phyloP scores from a whole-genome alignment of 768 basidiomycete genomes.

The Rhodotorula babjevae region DNA sequence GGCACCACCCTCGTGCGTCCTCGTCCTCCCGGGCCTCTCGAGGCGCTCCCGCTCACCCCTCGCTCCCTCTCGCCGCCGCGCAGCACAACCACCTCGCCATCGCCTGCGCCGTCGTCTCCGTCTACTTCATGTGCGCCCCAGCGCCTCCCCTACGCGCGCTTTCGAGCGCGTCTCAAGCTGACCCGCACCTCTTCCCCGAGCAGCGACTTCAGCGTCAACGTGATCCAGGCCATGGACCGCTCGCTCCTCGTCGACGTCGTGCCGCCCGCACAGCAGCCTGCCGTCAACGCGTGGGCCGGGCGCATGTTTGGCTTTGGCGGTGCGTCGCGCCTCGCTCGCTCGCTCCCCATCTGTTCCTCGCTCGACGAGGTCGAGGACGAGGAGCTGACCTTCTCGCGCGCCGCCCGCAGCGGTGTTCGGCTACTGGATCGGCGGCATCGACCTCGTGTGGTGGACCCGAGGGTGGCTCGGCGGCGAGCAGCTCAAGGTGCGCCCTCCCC shows the following conservation, averaged over 20 bases:
- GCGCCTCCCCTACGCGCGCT: not conserved
- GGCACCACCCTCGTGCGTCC: constrained; percentile 16
- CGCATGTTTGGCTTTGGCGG: constrained; percentile 82
- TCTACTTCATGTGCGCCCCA: constrained; percentile 55
- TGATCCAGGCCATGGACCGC: constrained; percentile 84
- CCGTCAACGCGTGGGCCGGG: constrained; percentile 91
- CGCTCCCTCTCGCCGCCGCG: not conserved
- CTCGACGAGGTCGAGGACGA: too few species aligned
- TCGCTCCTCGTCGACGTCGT: constrained; percentile 83
- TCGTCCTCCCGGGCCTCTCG: too few species aligned
- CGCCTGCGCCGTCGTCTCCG: constrained; percentile 66
- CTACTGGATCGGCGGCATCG: constrained; percentile 41
- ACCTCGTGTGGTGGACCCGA: constrained; percentile 61
- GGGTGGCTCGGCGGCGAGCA: constrained; percentile 69
- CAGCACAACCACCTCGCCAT: constrained; percentile 68
- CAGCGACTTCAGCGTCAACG: constrained; percentile 39
- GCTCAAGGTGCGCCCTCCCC: constrained; percentile 65
- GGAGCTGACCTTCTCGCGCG: too few species aligned
- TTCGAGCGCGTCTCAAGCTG: constrained; percentile 43
- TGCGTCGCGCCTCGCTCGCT: not conserved
- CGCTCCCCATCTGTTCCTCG: too few species aligned
- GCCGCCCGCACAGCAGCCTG: constrained; percentile 67
- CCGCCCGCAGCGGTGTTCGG: constrained; percentile 24
- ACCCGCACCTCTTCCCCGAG: not conserved
- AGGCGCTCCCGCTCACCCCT: too few species aligned